phyloP scores from a whole-genome alignment of 1,284 basidiomycete genomes.

The Termitomyces sp. region DNA sequence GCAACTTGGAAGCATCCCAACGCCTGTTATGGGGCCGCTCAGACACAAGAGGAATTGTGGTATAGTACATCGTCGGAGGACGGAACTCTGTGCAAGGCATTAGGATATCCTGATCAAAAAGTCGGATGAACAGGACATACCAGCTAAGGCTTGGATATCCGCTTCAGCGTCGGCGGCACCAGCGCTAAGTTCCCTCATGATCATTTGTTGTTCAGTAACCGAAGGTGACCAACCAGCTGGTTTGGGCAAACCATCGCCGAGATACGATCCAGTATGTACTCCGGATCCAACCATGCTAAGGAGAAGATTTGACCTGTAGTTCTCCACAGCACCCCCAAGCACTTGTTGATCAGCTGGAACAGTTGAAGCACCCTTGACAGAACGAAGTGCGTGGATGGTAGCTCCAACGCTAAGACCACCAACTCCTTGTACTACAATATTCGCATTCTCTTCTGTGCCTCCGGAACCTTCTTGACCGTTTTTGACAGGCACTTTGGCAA shows the following conservation, averaged over 20 bases:
- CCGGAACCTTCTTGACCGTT: slow-evolving; percentile 64
- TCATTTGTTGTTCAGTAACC: slow-evolving; percentile 89
- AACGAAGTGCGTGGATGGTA: slow-evolving; percentile 79
- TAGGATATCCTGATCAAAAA: slow-evolving; percentile 1
- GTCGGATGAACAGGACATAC: slow-evolving; percentile 39
- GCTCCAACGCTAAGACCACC: slow-evolving; percentile 79
- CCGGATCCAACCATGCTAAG: slow-evolving; percentile 87
- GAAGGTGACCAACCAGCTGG: slow-evolving; percentile 60
- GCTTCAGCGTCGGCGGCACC: slow-evolving; percentile 75
- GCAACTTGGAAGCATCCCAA: slow-evolving; percentile 91
- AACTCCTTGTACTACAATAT: slow-evolving; percentile 68
- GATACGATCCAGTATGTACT: slow-evolving; percentile 58
- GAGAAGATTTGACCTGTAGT: slow-evolving; percentile 88
- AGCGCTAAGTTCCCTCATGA: slow-evolving; percentile 86
- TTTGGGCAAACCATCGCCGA: slow-evolving; percentile 50
- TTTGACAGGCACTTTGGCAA: slow-evolving; percentile 92
- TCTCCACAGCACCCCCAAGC: slow-evolving; percentile 84
- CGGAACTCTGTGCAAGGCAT: slow-evolving; percentile 59
- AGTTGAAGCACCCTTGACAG: slow-evolving; percentile 81
- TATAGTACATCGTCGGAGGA: slow-evolving; percentile 89
- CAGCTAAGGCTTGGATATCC: slow-evolving; percentile 79
- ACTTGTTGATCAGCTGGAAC: slow-evolving; percentile 91
- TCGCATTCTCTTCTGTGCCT: slow-evolving; percentile 56
- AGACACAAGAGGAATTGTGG: slow-evolving; percentile 82
- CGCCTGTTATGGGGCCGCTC: slow-evolving; percentile 81